Evolutionary conservation across 2,329 filamentous ascomycete species (phyloP), one percentile per base, ranked within the genome.

Genomic region (Epichloe coenophiala): DNA sequence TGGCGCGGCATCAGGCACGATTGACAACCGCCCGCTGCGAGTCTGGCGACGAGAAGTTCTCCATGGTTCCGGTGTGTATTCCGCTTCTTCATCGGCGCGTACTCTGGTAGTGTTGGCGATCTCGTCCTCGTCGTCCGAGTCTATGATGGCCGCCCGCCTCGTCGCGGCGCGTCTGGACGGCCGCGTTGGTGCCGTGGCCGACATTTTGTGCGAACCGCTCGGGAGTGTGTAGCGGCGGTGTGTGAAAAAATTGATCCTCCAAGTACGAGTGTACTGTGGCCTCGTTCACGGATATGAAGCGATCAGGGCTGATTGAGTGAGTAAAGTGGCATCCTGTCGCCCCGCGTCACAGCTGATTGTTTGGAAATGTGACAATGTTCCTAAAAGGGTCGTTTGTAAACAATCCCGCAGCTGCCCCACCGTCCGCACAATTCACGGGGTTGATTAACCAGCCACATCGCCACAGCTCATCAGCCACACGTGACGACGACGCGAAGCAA

Each of bases 41-140:
- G 65, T 68, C 49, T 77, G 73, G 54, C 82, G 77, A 56, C 76
- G 73, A 35, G 75, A 70, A 53, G 73, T 78, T 44, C 71, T 73
- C 53, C 77, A 72, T 1, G 84, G 77, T 45, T 84, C 84, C 2
- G 88, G 88, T 43, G 84, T 85, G 60, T 89, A 93, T 47, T 95
- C 87, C 47, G 90, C 84, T 56, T 86, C 85, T 47, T 71, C 74
- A 3, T 84, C 78, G 31, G 84, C 76, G 15, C 78, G 73, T 53
- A 61, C 65, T 43, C 58, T 64, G 41, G 63, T 70, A 48, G 78
- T 74, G 60, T 78, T 73, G 55, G 76, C 72, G 38, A 75, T 68
- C 50, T 80, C 72, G 56, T 85, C 80, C 51, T 88, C 86, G 52
- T 94, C 88, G 41, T 91, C 88, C 8, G 83, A 88, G 57, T 94